Evolutionary conservation across 352 stramenopile species (phyloP).

Genomic region (Halophytophthora batemanensis): DNA sequence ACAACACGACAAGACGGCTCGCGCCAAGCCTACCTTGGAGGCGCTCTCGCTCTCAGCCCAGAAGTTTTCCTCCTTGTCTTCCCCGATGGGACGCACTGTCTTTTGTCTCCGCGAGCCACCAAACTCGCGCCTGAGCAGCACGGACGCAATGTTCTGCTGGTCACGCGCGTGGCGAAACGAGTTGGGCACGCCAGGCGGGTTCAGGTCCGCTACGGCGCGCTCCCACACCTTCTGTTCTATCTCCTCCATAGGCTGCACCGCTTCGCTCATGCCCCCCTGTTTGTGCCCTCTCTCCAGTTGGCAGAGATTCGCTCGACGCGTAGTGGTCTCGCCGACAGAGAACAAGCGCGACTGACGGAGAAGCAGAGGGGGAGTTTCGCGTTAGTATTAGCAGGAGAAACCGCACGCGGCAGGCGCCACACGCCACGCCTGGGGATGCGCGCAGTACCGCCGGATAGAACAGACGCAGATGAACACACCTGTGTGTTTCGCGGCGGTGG

Average conservation of each 20-base stretch:
- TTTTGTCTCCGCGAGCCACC: constrained; percentile 39
- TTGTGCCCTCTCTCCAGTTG: background rate
- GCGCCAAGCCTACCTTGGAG: constrained; percentile 48
- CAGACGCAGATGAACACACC: constrained; percentile 6
- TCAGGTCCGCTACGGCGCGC: constrained; percentile 61
- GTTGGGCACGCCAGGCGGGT: constrained; percentile 68
- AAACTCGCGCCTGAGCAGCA: constrained; percentile 61
- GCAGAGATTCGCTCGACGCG: background rate
- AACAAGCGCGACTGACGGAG: too few species aligned
- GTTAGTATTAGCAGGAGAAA: background rate
- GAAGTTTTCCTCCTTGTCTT: constrained; percentile 61
- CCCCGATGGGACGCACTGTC: constrained; percentile 35
- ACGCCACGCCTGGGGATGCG: constrained; percentile 3
- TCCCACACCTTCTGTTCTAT: constrained; percentile 58
- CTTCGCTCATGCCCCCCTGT: too few species aligned
- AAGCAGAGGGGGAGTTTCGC: constrained; percentile 16
- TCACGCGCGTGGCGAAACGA: constrained; percentile 66
- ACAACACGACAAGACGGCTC: background rate
- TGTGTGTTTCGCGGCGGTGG: background rate
- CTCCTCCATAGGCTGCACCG: too few species aligned
- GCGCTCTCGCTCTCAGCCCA: constrained; percentile 80
- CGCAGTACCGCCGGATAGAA: background rate
- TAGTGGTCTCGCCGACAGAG: background rate
- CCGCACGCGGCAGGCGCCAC: background rate
- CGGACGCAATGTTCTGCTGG: constrained; percentile 65